Evolutionary conservation across 768 basidiomycete species (phyloP).

Genomic region (Heimioporus sp.): DNA sequence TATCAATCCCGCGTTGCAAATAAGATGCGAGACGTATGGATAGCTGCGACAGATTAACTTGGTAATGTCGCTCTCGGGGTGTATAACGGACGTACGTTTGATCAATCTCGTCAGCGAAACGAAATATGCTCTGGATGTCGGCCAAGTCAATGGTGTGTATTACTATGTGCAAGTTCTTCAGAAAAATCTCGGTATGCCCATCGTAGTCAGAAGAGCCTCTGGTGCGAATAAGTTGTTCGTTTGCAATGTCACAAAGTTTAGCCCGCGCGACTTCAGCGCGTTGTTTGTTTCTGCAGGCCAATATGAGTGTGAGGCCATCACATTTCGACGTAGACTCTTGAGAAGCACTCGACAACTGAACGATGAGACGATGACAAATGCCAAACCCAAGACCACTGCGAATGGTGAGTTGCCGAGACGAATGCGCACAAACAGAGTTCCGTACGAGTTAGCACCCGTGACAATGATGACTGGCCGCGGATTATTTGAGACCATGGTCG

Average conservation of each 20-base stretch:
- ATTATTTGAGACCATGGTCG: conserved; percentile 26
- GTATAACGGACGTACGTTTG: conserved; percentile 44
- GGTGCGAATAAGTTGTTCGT: conserved; percentile 47
- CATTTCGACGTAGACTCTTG: conserved; percentile 26
- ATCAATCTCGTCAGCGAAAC: conserved; percentile 54
- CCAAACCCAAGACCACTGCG: conserved; percentile 80
- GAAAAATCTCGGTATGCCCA: conserved; percentile 56
- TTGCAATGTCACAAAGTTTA: conserved; percentile 53
- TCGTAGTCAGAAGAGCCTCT: conserved; percentile 38
- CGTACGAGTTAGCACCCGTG: conserved; percentile 70
- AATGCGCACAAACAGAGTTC: background rate
- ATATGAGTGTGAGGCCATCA: conserved; percentile 66
- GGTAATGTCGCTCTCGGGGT: background rate
- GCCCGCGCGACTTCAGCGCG: conserved; percentile 61
- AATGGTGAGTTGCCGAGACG: conserved; percentile 31
- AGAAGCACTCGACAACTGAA: conserved; percentile 52
- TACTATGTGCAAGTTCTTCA: conserved; percentile 57
- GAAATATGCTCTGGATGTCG: conserved; percentile 55
- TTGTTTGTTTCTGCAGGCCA: conserved; percentile 73
- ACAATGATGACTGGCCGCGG: conserved; percentile 55
- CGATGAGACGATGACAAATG: conserved; percentile 74
- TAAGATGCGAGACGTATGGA: conserved; percentile 75
- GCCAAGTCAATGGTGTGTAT: conserved; percentile 66
- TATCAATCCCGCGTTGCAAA: conserved; percentile 77
- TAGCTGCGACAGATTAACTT: conserved; percentile 45